Conservation (phyloP, 768 basidiomycete species). For the Lactarius quietus region DNA sequence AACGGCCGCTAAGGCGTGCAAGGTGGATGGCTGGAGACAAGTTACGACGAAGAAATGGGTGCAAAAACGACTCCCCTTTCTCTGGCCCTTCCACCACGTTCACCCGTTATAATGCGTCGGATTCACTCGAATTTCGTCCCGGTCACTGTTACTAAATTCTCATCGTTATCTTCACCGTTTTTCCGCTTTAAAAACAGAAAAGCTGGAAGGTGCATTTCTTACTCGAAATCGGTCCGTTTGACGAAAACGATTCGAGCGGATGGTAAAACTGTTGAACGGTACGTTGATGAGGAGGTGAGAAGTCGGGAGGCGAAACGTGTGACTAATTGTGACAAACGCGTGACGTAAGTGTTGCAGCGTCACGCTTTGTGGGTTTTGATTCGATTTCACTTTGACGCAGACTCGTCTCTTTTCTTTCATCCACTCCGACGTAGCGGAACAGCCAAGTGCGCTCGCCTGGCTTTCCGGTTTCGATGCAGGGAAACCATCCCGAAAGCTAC, state of each 20-base stretch:
- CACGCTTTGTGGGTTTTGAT: constrained; percentile 19
- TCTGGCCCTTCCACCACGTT: constrained; percentile 20
- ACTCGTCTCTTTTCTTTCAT: constrained; percentile 1
- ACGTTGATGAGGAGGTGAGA: constrained; percentile 21
- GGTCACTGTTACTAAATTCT: background rate
- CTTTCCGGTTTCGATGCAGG: constrained; percentile 21
- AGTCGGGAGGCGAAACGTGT: constrained; percentile 2
- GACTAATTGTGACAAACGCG: constrained; percentile 22
- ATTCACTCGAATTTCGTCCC: constrained; percentile 9
- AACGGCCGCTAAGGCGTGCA: constrained; percentile 24
- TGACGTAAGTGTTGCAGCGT: constrained; percentile 19
- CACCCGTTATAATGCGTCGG: constrained; percentile 15
- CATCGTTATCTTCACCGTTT: background rate
- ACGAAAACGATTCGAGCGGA: constrained; percentile 8
- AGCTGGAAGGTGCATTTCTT: background rate
- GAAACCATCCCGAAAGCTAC: constrained; percentile 19
- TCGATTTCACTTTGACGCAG: constrained; percentile 14
- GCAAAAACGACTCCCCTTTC: constrained; percentile 19
- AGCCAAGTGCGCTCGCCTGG: constrained; percentile 9
- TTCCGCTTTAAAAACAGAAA: constrained; percentile 12
- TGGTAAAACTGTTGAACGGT: constrained; percentile 10
- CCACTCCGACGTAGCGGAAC: background rate
- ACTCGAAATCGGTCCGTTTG: constrained; percentile 11
- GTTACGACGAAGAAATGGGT: constrained; percentile 24
- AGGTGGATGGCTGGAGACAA: constrained; percentile 18